Percentiles rank a stretch among this genome's conserved stretches.
Evolutionary conservation across 495 filamentous ascomycete species (phyloP).

Genomic region (Penicillium psychrofluorescens): DNA sequence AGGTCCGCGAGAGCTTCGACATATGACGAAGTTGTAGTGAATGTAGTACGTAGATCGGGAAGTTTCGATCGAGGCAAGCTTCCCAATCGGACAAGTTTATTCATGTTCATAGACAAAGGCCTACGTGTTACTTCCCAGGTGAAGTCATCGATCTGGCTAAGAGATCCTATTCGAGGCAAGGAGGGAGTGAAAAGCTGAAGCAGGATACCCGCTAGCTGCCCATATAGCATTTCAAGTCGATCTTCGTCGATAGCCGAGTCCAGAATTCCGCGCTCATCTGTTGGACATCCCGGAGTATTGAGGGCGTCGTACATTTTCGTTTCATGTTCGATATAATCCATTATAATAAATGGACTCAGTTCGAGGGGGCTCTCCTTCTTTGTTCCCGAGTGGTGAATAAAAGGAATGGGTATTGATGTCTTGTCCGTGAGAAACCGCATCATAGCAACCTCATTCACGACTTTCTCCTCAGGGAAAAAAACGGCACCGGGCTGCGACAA

Average conservation of each 20-base stretch:
- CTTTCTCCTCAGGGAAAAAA: too few relatives aligned
- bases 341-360: slow-evolving; percentile 16
- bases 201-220: slow-evolving; percentile 23
- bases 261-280: slow-evolving; percentile 13
- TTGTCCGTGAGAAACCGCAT: too few relatives aligned
- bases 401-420: too few relatives aligned
- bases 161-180: slow-evolving; percentile 29
- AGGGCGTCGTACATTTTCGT: slow-evolving; percentile 22
- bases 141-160: slow-evolving; percentile 16
- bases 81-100: slow-evolving; percentile 22
- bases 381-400: too few relatives aligned
- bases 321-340: slow-evolving; percentile 33
- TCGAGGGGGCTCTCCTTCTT: too few relatives aligned
- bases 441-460: too few relatives aligned
- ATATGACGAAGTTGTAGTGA: slow-evolving; percentile 24
- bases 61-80: slow-evolving; percentile 22
- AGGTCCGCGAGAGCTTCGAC: slow-evolving; percentile 32
- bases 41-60: slow-evolving; percentile 25
- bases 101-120: slow-evolving; percentile 21
- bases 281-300: slow-evolving; percentile 10
- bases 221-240: slow-evolving; percentile 23
- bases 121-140: slow-evolving; percentile 12
- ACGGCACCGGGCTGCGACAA: too few relatives aligned
- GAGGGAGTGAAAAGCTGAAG: slow-evolving; percentile 23
- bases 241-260: slow-evolving; percentile 20